phyloP scores from a whole-genome alignment of 345 rosid species.

The Combretum micranthum region DNA sequence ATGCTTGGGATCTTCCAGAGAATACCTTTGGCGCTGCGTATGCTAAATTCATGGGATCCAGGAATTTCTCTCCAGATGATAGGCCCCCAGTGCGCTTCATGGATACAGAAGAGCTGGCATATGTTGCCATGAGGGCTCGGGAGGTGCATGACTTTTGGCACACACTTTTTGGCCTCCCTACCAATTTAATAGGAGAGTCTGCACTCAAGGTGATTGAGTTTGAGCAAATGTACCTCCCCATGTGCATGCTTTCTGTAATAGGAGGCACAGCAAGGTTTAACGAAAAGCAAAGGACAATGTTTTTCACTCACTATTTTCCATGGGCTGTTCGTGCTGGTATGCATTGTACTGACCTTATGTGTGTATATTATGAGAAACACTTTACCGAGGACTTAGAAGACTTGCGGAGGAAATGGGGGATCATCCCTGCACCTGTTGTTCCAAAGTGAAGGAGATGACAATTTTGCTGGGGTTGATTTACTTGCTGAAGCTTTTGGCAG shows the following conservation, averaged over 20 bases:
- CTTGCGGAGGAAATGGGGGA: conserved; percentile 30
- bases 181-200: conserved; percentile 38
- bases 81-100: conserved; percentile 46
- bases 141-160: conserved; percentile 53
- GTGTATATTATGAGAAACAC: conserved; percentile 38
- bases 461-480: too few relatives aligned
- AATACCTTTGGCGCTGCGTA: conserved; percentile 45
- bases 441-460: conserved; percentile 1
- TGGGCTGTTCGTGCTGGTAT: conserved; percentile 34
- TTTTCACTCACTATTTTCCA: conserved; percentile 35
- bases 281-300: conserved; percentile 36
- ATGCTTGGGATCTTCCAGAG: conserved; percentile 40
- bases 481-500: too few relatives aligned
- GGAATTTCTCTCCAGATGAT: conserved; percentile 39
- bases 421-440: conserved; percentile 22
- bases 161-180: conserved; percentile 36
- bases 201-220: conserved; percentile 47
- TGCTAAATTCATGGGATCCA: conserved; percentile 43
- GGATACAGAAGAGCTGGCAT: conserved; percentile 42
- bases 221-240: conserved; percentile 42
- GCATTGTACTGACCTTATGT: conserved; percentile 35
- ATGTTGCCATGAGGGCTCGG: conserved; percentile 41
- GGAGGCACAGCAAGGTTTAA: conserved; percentile 36
- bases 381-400: conserved; percentile 38
- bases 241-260: conserved; percentile 36